These are phyloP conservation scores for Lipomyces mesembrius DNA, from an alignment of 805 yeast species.

Conservation along the genomic window DNA sequence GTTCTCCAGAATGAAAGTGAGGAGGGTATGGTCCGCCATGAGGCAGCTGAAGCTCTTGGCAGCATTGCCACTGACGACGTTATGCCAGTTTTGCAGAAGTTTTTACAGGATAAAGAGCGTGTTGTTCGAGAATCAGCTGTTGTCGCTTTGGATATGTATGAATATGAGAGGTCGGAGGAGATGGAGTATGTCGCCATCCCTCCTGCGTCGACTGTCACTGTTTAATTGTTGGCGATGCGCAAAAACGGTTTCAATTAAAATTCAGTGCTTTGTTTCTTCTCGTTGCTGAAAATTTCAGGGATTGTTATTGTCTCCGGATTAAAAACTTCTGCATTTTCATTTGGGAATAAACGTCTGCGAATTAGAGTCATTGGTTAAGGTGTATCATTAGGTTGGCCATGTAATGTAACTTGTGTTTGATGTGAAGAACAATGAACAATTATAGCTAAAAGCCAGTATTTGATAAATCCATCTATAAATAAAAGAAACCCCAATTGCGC, in stretches of 20 bases:
- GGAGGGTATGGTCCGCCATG: conserved; percentile 99
- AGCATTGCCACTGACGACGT: conserved; percentile 96
- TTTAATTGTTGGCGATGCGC: background rate
- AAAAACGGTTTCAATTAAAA: background rate
- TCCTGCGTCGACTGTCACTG: conserved; percentile 6
- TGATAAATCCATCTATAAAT: background rate
- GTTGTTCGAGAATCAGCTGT: conserved; percentile 97
- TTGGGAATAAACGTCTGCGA: background rate
- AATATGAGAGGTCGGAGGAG: conserved; percentile 61
- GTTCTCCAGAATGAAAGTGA: conserved; percentile 76
- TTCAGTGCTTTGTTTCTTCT: background rate
- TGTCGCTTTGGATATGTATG: conserved; percentile 98
- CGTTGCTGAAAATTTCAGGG: background rate
- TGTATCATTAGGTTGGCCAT: background rate
- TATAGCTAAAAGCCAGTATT: background rate
- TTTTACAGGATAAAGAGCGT: conserved; percentile 76
- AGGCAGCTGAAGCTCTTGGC: conserved; percentile 98
- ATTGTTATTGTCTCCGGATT: background rate
- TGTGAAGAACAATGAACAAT: background rate
- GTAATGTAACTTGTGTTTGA: background rate
- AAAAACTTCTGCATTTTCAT: background rate
- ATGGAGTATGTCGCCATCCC: conserved; percentile 30
- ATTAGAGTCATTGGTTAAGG: background rate
- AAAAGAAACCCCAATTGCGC: background rate
- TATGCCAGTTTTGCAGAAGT: conserved; percentile 79